Conservation (phyloP, 2,329 filamentous ascomycete species). For the Chaetomium olivaceum region DNA sequence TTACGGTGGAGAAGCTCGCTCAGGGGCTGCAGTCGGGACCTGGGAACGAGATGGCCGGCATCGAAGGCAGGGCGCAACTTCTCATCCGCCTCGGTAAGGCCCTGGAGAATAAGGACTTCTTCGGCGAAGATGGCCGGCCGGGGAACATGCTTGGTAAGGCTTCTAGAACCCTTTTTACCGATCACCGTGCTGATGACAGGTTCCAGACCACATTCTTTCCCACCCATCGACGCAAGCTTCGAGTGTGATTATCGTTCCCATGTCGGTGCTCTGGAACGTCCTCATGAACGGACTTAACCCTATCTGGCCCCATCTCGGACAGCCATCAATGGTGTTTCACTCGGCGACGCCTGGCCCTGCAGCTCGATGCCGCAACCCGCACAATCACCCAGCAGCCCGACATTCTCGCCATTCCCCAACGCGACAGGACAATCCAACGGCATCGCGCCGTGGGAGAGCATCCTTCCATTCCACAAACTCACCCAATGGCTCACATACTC, state of each 20-base stretch:
- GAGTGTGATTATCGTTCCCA: slow-evolving; percentile 80
- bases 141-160: slow-evolving; percentile 87
- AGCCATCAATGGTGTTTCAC: slow-evolving; percentile 78
- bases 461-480: slow-evolving; percentile 78
- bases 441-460: slow-evolving; percentile 72
- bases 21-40: slow-evolving; percentile 82
- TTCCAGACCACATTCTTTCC: slow-evolving; percentile 81
- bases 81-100: slow-evolving; percentile 75
- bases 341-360: slow-evolving; percentile 95
- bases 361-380: slow-evolving; percentile 67
- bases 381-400: slow-evolving; percentile 50
- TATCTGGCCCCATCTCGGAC: slow-evolving; percentile 91
- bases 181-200: background rate
- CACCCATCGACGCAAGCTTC: slow-evolving; percentile 88
- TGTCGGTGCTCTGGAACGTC: slow-evolving; percentile 87
- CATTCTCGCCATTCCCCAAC: slow-evolving; percentile 50
- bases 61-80: slow-evolving; percentile 81
- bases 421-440: slow-evolving; percentile 36
- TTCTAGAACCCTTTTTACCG: background rate
- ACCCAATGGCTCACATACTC: slow-evolving; percentile 84
- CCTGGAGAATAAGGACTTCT: slow-evolving; percentile 75
- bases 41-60: slow-evolving; percentile 76
- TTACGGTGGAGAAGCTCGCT: slow-evolving; percentile 74
- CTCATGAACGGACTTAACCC: slow-evolving; percentile 82
- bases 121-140: slow-evolving; percentile 79